Evolutionary conservation across 768 basidiomycete genomes (phyloP).

Genomic region (Xanthoconium stramineum): DNA sequence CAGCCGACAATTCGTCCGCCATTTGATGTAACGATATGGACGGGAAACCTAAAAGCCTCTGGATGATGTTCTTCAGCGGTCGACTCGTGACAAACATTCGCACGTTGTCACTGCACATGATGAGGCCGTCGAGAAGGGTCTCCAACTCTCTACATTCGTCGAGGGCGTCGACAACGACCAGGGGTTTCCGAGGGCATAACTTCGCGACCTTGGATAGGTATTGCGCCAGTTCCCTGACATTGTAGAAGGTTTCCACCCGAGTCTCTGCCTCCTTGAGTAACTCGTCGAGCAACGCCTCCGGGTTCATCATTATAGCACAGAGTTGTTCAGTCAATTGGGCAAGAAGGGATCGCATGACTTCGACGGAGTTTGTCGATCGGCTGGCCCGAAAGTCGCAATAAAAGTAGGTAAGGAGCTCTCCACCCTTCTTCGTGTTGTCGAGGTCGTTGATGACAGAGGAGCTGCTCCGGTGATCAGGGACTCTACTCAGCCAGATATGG

Average conservation of each 20-base stretch:
- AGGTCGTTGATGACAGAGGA: too few relatives aligned
- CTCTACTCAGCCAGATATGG: too few relatives aligned
- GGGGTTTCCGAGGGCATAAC: background rate
- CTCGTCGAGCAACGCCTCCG: background rate
- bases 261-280: conserved; percentile 3
- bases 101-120: background rate
- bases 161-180: conserved; percentile 20
- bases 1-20: background rate
- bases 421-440: background rate
- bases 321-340: conserved; percentile 4
- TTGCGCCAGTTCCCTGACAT: background rate
- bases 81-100: conserved; percentile 12
- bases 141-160: conserved; percentile 19
- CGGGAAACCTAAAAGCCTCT: background rate
- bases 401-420: conserved; percentile 10
- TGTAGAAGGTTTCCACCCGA: background rate
- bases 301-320: background rate
- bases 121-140: conserved; percentile 9
- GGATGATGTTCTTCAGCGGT: conserved; percentile 1
- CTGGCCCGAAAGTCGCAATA: conserved; percentile 20
- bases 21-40: conserved; percentile 9
- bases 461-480: background rate
- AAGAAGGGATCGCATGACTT: conserved; percentile 18
- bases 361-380: conserved; percentile 7
- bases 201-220: background rate